Percentiles rank a stretch among this genome's conserved stretches.
Evolutionary conservation across 768 basidiomycete species (phyloP).

Genomic region (Suillus tomentosus): DNA sequence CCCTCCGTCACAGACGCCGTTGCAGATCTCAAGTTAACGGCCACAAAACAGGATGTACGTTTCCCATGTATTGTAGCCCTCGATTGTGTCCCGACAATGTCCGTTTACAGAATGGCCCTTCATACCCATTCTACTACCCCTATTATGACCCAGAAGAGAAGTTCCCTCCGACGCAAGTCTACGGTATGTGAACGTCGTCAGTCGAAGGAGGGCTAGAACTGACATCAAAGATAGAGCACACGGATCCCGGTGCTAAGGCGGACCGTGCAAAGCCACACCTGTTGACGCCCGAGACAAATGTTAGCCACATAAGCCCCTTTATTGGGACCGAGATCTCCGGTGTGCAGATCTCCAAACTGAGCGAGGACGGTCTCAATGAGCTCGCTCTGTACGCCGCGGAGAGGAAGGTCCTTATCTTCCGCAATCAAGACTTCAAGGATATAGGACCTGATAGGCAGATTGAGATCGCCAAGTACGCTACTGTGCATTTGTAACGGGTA

Average conservation of each 20-base stretch:
- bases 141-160: constrained; percentile 50
- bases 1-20: constrained; percentile 12
- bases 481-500: not conserved
- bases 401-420: constrained; percentile 55
- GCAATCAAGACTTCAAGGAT: constrained; percentile 65
- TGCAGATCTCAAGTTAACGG: constrained; percentile 13
- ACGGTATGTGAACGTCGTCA: constrained; percentile 11
- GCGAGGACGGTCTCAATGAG: constrained; percentile 53
- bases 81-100: not conserved
- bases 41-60: constrained; percentile 11
- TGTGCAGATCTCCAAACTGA: constrained; percentile 54
- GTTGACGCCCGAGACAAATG: constrained; percentile 40
- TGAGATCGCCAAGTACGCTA: constrained; percentile 45
- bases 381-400: constrained; percentile 54
- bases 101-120: constrained; percentile 36
- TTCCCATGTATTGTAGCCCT: not conserved
- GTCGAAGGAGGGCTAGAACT: not conserved
- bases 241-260: constrained; percentile 48
- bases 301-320: constrained; percentile 48
- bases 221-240: constrained; percentile 35
- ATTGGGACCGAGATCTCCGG: constrained; percentile 53
- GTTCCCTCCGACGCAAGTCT: constrained; percentile 47
- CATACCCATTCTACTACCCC: constrained; percentile 53
- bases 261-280: constrained; percentile 54
- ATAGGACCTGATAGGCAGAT: constrained; percentile 53